These are phyloP conservation scores for Serendipita sp. DNA, from an alignment of 768 basidiomycete genomes.

Conservation along the genomic window DNA sequence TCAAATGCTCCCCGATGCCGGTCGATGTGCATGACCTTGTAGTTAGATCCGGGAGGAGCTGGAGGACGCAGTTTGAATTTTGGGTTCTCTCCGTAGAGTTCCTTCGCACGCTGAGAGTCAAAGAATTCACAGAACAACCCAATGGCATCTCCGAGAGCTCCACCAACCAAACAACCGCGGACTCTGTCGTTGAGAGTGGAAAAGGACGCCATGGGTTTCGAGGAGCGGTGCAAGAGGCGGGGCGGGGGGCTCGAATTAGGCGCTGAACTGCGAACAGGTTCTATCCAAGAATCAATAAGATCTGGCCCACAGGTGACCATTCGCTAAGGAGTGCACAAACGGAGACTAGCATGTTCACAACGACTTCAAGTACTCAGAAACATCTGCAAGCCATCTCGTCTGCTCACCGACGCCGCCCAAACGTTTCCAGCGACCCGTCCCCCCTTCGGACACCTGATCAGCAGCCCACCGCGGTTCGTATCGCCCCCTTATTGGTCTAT, in stretches of 20 bases:
- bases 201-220: neutral
- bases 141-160: neutral
- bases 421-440: neutral
- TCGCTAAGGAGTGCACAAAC: too few species aligned
- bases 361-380: neutral
- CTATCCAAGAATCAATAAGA: neutral
- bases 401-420: neutral
- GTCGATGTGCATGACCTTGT: neutral
- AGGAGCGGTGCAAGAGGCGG: neutral
- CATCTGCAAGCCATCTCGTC: neutral
- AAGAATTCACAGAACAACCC: neutral
- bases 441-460: neutral
- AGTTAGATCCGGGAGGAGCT: neutral
- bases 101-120: neutral
- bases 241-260: neutral
- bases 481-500: neutral
- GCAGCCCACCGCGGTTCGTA: neutral
- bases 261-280: neutral
- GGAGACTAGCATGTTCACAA: too few species aligned
- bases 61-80: neutral
- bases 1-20: neutral
- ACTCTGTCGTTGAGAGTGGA: neutral
- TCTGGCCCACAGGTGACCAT: too few species aligned
- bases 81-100: neutral
- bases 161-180: neutral